A percentile compares a stretch with the other conserved stretches of the same genome.
phyloP scores from a whole-genome alignment of 805 yeast species.

The Torulaspora delbrueckii region DNA sequence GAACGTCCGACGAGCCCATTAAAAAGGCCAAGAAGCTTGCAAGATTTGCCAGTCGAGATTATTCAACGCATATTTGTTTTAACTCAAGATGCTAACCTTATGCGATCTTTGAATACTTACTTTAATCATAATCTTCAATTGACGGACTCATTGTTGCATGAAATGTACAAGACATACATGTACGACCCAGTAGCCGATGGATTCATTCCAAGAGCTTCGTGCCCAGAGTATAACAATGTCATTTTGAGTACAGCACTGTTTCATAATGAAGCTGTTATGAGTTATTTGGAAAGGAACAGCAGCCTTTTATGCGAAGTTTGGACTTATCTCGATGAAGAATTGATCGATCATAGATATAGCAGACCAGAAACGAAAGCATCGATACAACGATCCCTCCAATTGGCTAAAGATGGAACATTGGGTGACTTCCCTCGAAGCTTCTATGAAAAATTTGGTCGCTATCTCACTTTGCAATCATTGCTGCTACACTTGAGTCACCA shows the following conservation, averaged over 20 bases:
- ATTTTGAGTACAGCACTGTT: conserved; percentile 1
- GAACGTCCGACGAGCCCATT: neutral
- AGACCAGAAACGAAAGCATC: neutral
- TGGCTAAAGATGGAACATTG: neutral
- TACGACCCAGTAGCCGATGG: neutral
- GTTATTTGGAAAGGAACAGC: neutral
- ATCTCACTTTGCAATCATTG: neutral
- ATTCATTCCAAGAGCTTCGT: neutral
- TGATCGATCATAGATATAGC: neutral
- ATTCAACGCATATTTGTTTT: conserved; percentile 19
- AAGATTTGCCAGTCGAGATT: conserved; percentile 19
- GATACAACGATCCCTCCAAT: neutral
- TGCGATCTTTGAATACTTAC: conserved; percentile 17
- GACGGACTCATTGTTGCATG: conserved; percentile 10
- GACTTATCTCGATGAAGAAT: conserved; percentile 1
- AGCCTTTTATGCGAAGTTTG: neutral
- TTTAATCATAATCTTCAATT: conserved; percentile 19
- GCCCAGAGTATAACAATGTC: neutral
- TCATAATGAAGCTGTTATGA: neutral
- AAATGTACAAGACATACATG: conserved; percentile 11
- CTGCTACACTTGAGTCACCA: neutral
- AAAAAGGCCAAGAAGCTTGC: neutral
- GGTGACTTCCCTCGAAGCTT: conserved; percentile 21
- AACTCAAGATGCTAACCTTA: conserved; percentile 6
- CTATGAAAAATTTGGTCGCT: conserved; percentile 12